A percentile compares a stretch with the other conserved stretches of the same genome.
phyloP scores from a whole-genome alignment of 192 early-diverging fungal species.

The Rhizoclosmatium globosum region DNA sequence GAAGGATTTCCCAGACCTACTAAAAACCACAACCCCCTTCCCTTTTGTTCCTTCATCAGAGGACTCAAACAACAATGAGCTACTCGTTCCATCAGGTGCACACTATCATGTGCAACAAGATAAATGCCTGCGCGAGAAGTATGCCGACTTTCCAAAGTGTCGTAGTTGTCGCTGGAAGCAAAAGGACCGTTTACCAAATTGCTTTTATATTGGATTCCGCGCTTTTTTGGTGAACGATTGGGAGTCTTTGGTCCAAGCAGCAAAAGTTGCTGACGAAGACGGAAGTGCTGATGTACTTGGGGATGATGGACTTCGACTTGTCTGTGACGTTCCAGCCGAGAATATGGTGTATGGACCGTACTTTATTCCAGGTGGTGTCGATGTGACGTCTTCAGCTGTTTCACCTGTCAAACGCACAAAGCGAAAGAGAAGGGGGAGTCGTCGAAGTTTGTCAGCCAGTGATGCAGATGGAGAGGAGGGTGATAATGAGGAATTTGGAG shows the following conservation, averaged over 20 bases:
- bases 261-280: not conserved
- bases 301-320: not conserved
- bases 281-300: not conserved
- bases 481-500: not conserved
- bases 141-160: constrained; percentile 27
- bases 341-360: constrained; percentile 27
- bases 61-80: not conserved
- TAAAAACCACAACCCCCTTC: not conserved
- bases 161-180: constrained; percentile 10
- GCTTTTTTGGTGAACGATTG: not conserved
- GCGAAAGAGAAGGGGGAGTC: too few species aligned
- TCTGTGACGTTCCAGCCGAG: not conserved
- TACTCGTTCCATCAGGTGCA: not conserved
- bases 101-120: constrained; percentile 21
- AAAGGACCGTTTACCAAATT: not conserved
- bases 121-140: constrained; percentile 5
- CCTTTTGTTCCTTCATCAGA: constrained; percentile 11
- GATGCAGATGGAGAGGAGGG: not conserved
- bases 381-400: not conserved
- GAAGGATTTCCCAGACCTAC: constrained; percentile 21
- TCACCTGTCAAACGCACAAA: not conserved
- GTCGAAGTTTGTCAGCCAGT: not conserved
- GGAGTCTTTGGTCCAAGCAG: not conserved
- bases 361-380: constrained; percentile 24
- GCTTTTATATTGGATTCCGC: constrained; percentile 29